Evolutionary conservation across 345 rosid species (phyloP), one percentile per base, ranked within the genome.

Genomic region (Isatis tinctoria): DNA sequence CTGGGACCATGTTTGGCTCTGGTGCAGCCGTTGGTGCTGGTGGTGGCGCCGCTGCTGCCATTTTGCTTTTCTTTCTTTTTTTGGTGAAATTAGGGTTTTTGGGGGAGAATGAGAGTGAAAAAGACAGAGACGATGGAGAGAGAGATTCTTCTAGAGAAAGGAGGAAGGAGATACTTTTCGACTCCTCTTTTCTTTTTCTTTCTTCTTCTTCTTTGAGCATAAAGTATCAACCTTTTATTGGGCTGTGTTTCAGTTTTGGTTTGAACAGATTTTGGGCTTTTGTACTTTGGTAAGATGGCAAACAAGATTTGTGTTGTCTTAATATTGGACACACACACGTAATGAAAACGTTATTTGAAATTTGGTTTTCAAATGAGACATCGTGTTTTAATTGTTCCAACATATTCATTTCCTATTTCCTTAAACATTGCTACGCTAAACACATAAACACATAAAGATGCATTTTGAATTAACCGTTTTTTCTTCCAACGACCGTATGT

Each of bases 31-130:
- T 10, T n/a, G 97, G 97, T 4, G 93, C 88, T 2, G 96, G 97
- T 1, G 96, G 96, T 1, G 97, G 96, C 0, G 97, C 97, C 4
- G 98, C 95, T 5, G 93, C 95, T 14, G 97, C 98, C 97, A 91
- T 88, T 61, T n/a, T n/a, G n/a, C n/a, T n/a, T n/a, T n/a, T n/a
- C n/a, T n/a, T 24, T 22, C 7, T 26, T 27, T 4, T 6, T 9
- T 10, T 28, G 17, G 45, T 56, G 17, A 58, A 33, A 8, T n/a
- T 76, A 54, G 53, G 80, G 66, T 45, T 76, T 75, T 32, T 63
- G 10, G 26, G 26, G 40, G 48, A 17, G 65, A 17, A 12, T 40
- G 57, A 33, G 70, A 40, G 57, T 41, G 48, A 40, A 2, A 16
- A 6, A 2, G 17, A 64, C 5, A 10, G 37, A 17, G 37, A 28